phyloP scores from a whole-genome alignment of 2,329 filamentous ascomycete species.

The Acrocalymma vagum region DNA sequence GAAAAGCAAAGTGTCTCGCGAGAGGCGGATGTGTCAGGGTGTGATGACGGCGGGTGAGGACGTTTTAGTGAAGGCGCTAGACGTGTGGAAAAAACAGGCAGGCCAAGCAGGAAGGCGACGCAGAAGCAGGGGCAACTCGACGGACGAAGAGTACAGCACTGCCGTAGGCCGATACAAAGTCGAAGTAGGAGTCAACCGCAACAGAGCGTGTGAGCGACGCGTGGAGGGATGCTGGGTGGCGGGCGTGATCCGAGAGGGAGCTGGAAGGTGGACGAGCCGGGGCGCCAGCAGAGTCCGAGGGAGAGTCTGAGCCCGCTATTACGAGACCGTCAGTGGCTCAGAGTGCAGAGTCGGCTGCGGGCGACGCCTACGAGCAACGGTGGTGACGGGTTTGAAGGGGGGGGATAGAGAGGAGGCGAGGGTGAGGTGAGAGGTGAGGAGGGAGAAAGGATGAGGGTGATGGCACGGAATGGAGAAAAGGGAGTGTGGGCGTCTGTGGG shows the following conservation, averaged over 20 bases:
- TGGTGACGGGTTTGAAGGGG: slow-evolving; percentile 8
- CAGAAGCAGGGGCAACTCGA: slow-evolving; percentile 1
- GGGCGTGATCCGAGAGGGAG: too few species aligned
- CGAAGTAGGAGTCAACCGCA: slow-evolving; percentile 10
- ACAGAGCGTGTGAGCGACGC: slow-evolving; percentile 5
- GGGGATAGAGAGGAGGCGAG: slow-evolving; percentile 13
- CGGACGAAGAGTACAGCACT: slow-evolving; percentile 19
- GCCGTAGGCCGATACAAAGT: slow-evolving; percentile 14
- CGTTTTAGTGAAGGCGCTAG: not conserved
- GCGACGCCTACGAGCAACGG: slow-evolving; percentile 24
- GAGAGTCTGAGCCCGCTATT: slow-evolving; percentile 22
- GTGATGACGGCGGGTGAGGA: not conserved
- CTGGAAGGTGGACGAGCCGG: slow-evolving; percentile 16
- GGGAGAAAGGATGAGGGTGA: slow-evolving; percentile 8
- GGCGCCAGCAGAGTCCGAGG: slow-evolving; percentile 18
- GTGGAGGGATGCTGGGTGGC: slow-evolving; percentile 15
- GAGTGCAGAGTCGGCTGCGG: slow-evolving; percentile 26
- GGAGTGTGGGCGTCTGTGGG: slow-evolving; percentile 11
- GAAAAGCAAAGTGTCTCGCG: slow-evolving; percentile 12
- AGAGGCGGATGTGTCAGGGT: slow-evolving; percentile 6
- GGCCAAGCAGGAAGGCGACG: slow-evolving; percentile 11
- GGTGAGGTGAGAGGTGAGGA: slow-evolving; percentile 13
- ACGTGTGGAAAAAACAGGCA: not conserved
- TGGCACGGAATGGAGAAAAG: slow-evolving; percentile 16
- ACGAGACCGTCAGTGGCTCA: slow-evolving; percentile 28